Evolutionary conservation across 2,329 filamentous ascomycete species (phyloP).

Genomic region (Xylaria sp.): DNA sequence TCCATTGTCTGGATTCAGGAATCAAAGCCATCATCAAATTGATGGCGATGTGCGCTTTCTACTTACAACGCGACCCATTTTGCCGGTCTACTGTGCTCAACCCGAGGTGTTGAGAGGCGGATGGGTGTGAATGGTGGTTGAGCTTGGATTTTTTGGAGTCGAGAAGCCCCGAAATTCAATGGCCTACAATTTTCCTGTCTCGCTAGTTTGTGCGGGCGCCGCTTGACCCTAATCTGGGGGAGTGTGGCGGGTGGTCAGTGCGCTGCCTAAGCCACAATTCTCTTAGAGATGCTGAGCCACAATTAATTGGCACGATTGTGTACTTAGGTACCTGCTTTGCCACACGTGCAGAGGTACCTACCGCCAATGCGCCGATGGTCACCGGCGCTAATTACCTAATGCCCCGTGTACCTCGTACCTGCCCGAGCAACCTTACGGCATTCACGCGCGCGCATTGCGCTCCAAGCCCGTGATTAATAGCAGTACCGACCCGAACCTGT

Average conservation of each 20-base stretch:
- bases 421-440: too few relatives aligned
- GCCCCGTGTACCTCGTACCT: not conserved
- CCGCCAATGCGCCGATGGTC: too few relatives aligned
- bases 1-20: too few relatives aligned
- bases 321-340: not conserved
- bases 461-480: not conserved
- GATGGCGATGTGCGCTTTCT: not conserved
- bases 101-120: slow-evolving; percentile 29
- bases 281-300: too few relatives aligned
- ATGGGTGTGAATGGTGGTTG: slow-evolving; percentile 20
- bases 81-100: slow-evolving; percentile 33
- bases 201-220: slow-evolving; percentile 32
- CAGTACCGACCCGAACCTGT: not conserved
- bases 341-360: not conserved
- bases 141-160: slow-evolving; percentile 26
- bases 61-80: slow-evolving; percentile 37
- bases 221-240: slow-evolving; percentile 30
- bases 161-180: slow-evolving; percentile 25
- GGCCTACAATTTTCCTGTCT: slow-evolving; percentile 32
- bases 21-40: not conserved
- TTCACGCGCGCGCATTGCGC: not conserved
- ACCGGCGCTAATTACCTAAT: not conserved
- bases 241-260: slow-evolving; percentile 18
- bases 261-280: slow-evolving; percentile 8
- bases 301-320: not conserved